Conservation (phyloP, 2,329 filamentous ascomycete species). For the Botryotinia narcissicola region DNA sequence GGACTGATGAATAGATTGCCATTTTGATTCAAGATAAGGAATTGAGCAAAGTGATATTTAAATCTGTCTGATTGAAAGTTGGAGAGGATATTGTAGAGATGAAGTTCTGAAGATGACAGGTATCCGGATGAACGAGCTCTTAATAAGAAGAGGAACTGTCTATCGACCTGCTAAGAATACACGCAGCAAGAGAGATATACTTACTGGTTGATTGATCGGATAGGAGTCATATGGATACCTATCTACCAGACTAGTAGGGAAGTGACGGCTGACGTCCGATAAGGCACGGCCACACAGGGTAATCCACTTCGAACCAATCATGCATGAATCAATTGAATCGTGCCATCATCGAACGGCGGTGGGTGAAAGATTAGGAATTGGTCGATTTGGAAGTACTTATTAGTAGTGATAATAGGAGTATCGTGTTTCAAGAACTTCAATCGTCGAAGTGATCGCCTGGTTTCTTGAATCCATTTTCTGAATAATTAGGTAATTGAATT, state of each 20-base stretch:
- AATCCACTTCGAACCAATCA: background rate
- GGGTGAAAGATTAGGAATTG: background rate
- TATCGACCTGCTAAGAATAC: background rate
- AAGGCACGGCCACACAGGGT: background rate
- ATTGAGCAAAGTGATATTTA: background rate
- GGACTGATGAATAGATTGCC: constrained; percentile 54
- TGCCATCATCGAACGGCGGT: constrained; percentile 2
- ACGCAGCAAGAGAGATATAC: background rate
- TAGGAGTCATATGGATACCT: constrained; percentile 1
- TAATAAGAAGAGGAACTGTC: background rate
- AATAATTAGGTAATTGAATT: background rate
- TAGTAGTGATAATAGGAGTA: background rate
- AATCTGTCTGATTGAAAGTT: background rate
- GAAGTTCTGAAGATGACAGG: constrained; percentile 8
- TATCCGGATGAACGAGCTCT: background rate
- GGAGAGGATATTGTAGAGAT: background rate
- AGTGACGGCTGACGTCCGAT: background rate
- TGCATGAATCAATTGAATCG: background rate
- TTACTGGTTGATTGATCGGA: background rate
- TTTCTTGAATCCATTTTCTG: background rate
- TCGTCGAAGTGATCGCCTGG: background rate
- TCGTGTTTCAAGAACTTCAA: background rate
- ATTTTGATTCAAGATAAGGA: constrained; percentile 37
- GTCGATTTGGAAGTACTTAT: background rate
- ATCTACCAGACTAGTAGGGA: background rate